Evolutionary conservation across 345 rosid genomes (phyloP), one percentile per base, ranked within the genome.

Genomic region (Eucalyptus polybractea): DNA sequence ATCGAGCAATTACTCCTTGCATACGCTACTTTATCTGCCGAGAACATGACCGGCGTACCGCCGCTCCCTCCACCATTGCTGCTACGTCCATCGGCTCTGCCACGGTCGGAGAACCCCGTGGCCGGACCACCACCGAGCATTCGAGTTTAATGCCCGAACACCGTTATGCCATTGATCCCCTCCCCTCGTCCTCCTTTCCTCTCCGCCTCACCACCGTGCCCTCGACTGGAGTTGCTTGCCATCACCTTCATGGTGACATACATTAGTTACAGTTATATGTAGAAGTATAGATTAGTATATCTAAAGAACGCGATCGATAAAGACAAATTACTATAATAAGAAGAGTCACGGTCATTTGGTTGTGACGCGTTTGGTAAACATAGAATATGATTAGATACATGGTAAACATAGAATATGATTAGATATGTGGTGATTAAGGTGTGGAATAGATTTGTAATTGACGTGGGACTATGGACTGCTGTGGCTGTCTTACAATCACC

Each of bases 91-190:
- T 49, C 15, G 6, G 15, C 51, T 50, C 17, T 14, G 51, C 51
- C 17, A 50, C 1, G 51, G 51, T 5, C 7, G 51, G 51, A 50
- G 17, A 50, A 50, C 17, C 17, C 17, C 3, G 0, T 14, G 17
- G 51, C 51, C 7, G 0, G 51, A 50, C 51, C 51, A 50, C 51
- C 51, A 0, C 17, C 3, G 1, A 14, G 7, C 17, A 14, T 50
- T 50, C 51, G 17, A 14, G 51, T 50, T 50, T 5, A 5, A 50
- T 50, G 51, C 51, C 51, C 51, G 3, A 50, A 50, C 51, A 50
- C 51, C 1, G 17, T 14, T 50, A 50, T 50, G 51, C 17, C 17
- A 50, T 14, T 5, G 17, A 14, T 14, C 51, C 14, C 51, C 51
- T 50, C 51, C 16, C 6, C 6, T 13, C 16, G 16, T 50, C 51